These are phyloP conservation scores for Secale cereale DNA, from an alignment of 176 grass and related monocot species.

Conservation along the genomic window DNA sequence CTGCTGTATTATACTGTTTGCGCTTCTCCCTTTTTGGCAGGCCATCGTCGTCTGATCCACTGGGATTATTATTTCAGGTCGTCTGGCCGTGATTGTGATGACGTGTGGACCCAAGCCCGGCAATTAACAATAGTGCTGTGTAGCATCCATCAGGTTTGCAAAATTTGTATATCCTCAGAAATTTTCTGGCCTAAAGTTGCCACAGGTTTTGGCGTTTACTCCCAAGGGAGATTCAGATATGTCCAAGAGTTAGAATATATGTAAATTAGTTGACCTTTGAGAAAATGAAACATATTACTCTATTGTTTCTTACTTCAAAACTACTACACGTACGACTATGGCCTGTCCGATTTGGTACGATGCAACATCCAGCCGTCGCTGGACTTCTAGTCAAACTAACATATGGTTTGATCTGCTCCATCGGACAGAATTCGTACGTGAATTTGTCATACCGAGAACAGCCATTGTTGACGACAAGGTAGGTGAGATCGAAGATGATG, in stretches of 20 bases:
- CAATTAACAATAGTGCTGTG: not conserved
- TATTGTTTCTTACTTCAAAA: not conserved
- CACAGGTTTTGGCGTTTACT: not conserved
- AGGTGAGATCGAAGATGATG: constrained; percentile 14
- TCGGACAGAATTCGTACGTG: too few species aligned
- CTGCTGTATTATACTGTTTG: constrained; percentile 20
- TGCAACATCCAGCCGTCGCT: too few species aligned
- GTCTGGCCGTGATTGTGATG: constrained; percentile 11
- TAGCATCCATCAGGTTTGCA: not conserved
- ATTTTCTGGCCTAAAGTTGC: not conserved
- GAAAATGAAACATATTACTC: too few species aligned
- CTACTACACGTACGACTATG: too few species aligned
- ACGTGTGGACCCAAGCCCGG: not conserved
- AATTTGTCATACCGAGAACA: constrained; percentile 1
- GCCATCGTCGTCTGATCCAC: constrained; percentile 14
- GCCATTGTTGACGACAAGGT: not conserved
- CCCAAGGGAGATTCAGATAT: not conserved
- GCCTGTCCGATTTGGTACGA: too few species aligned
- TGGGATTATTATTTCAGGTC: constrained; percentile 13
- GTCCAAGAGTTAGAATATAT: not conserved
- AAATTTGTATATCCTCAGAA: not conserved
- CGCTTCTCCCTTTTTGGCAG: constrained; percentile 11
- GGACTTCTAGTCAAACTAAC: too few species aligned
- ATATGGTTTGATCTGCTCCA: too few species aligned
- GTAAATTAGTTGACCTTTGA: not conserved